Conservation (phyloP, 495 filamentous ascomycete species). For the Aspergillus mulundensis region DNA sequence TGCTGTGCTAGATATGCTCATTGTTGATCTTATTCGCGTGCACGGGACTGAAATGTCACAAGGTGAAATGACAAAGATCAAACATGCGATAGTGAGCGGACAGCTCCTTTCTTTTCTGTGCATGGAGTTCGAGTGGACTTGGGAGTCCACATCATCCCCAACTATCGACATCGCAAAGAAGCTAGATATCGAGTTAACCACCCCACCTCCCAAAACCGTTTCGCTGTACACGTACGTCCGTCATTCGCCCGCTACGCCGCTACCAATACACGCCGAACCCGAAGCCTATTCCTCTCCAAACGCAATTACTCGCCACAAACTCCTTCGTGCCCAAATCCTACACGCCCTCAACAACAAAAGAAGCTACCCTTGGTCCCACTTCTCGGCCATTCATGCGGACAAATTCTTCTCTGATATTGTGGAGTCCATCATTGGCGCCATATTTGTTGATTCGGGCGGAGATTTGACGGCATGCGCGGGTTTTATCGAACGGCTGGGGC, state of each 20-base stretch:
- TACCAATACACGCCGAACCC: slow-evolving; percentile 43
- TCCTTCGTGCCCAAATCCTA: slow-evolving; percentile 34
- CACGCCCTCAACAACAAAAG: slow-evolving; percentile 41
- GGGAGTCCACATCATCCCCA: slow-evolving; percentile 17
- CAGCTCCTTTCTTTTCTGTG: slow-evolving; percentile 85
- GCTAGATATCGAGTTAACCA: background rate
- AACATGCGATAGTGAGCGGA: slow-evolving; percentile 75
- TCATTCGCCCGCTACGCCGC: slow-evolving; percentile 33
- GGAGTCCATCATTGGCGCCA: slow-evolving; percentile 76
- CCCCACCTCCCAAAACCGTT: slow-evolving; percentile 6
- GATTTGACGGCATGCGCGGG: slow-evolving; percentile 49
- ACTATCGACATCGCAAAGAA: background rate
- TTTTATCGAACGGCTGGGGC: slow-evolving; percentile 60
- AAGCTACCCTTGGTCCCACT: slow-evolving; percentile 70
- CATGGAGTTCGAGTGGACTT: slow-evolving; percentile 42
- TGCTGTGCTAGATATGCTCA: slow-evolving; percentile 74
- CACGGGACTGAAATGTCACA: slow-evolving; percentile 49
- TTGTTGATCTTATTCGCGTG: slow-evolving; percentile 53
- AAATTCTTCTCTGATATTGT: slow-evolving; percentile 88
- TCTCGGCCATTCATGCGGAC: slow-evolving; percentile 60
- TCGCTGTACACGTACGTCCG: slow-evolving; percentile 71
- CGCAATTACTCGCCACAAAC: slow-evolving; percentile 39
- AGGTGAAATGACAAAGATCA: slow-evolving; percentile 67
- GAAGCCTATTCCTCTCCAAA: slow-evolving; percentile 20
- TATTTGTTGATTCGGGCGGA: slow-evolving; percentile 75